Base-by-base conservation (phyloP, 805 yeast species). In the Metschnikowia proteae region DNA sequence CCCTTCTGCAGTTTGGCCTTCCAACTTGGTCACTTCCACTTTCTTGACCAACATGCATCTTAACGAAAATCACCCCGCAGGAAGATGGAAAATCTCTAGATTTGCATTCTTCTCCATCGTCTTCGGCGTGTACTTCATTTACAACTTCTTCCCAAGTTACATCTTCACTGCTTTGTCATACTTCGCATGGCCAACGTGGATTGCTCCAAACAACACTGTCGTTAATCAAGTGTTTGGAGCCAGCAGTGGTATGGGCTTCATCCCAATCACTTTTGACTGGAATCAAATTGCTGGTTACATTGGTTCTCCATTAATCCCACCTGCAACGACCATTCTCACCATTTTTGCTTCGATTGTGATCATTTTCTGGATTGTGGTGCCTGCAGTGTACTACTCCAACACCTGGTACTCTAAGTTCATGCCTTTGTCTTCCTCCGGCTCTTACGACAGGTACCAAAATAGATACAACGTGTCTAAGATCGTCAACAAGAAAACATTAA, bases 201-300 rank as follows among this genome's bases (percentile, higher is more conserved):
- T 82, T 41, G 73, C 61, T n/a, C 80, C 80, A n/a, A 64, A 80
- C 38, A 81, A 81, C 60, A 77, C 77, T 45, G 73, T 75, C n/a
- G 74, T 84, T 22, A 83, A 81, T 56, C 85, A 81, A 58, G 67
- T 85, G 13, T 84, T 84, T 55, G 92, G 92, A 43, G 70, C 78
- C 5, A 52, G 66, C 7, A 66, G 79, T 11, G 91, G 91, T 10
- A 66, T 84, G 50, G 89, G 88, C 22, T 59, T 82, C 60, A 63
- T 82, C 54, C 90, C 90, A 8, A 61, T 83, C 39, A 79, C 86
- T 13, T 82, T 84, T 58, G 88, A 84, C 64, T 84, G 88, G 88
- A 77, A 78, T 57, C 81, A 80, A 59, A 69, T 83, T 36, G 76
- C 82, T 6, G 75, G 73, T 49, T 77, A 74, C 64, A 66, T 79